Evolutionary conservation across 495 filamentous ascomycete species (phyloP).

Genomic region (Xylaria curta): DNA sequence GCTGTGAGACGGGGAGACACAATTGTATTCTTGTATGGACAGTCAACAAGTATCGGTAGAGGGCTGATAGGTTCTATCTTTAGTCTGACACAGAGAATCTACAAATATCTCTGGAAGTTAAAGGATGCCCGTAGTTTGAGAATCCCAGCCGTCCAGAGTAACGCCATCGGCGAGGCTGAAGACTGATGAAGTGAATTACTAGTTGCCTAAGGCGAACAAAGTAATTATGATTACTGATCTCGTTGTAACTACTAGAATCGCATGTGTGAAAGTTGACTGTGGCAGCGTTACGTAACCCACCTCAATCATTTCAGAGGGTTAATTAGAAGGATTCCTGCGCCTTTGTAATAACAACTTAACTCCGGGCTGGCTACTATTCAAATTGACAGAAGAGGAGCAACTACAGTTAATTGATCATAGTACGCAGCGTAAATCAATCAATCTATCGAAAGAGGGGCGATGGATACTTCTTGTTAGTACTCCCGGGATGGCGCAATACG

Average conservation of each 20-base stretch:
- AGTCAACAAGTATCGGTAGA: neutral
- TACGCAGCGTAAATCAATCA: neutral
- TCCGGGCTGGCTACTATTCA: neutral
- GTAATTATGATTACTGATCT: constrained; percentile 19
- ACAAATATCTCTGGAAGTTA: neutral
- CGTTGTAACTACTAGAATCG: neutral
- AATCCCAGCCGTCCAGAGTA: too few relatives aligned
- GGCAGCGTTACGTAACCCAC: neutral
- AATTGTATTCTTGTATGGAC: neutral
- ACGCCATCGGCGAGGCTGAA: constrained; percentile 10
- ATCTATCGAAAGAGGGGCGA: constrained; percentile 11
- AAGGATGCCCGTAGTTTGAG: neutral
- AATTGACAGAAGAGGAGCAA: neutral
- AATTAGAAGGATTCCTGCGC: too few relatives aligned
- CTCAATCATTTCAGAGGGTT: too few relatives aligned
- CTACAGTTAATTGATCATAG: neutral
- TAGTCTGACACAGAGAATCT: neutral
- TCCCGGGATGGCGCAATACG: neutral
- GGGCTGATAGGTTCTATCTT: neutral
- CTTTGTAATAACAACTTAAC: neutral
- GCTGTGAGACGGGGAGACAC: neutral
- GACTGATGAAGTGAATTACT: neutral
- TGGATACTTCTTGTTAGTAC: neutral
- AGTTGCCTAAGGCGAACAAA: neutral
- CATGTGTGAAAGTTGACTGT: neutral